Evolutionary conservation across 306 rosid genomes (phyloP).

Genomic region (Malus sieversii): DNA sequence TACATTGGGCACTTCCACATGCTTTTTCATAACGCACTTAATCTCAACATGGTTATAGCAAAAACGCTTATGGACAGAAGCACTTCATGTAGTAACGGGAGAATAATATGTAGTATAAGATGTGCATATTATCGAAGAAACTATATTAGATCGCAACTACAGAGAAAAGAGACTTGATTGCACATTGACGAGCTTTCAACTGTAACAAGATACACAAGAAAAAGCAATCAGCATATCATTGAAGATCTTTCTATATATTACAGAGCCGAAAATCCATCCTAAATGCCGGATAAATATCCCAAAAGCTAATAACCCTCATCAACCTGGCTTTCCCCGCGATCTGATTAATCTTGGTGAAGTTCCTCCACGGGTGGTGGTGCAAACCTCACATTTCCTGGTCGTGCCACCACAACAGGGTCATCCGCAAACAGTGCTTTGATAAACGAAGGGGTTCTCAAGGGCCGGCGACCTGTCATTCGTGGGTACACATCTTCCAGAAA

Average conservation of each 20-base stretch:
- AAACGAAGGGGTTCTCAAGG: constrained; percentile 75
- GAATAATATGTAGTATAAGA: no score
- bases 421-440: constrained; percentile 85
- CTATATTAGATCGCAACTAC: background rate
- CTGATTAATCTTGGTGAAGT: constrained; percentile 42
- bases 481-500: constrained; percentile 95
- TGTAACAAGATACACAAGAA: constrained; percentile 28
- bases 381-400: constrained; percentile 70
- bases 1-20: background rate
- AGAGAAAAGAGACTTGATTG: constrained; percentile 7
- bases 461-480: constrained; percentile 79
- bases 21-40: background rate
- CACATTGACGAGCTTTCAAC: constrained; percentile 9
- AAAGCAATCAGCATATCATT: background rate
- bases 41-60: no score
- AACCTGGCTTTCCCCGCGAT: background rate
- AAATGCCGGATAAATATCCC: background rate
- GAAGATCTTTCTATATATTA: constrained; percentile 35
- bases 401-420: constrained; percentile 77
- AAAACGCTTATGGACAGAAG: no score
- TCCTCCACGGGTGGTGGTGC: constrained; percentile 71
- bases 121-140: background rate
- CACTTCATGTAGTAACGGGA: no score
- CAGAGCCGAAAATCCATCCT: constrained; percentile 26
- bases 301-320: background rate